Base-by-base conservation (phyloP, 495 filamentous ascomycete genomes). In the Thozetella sp. region DNA sequence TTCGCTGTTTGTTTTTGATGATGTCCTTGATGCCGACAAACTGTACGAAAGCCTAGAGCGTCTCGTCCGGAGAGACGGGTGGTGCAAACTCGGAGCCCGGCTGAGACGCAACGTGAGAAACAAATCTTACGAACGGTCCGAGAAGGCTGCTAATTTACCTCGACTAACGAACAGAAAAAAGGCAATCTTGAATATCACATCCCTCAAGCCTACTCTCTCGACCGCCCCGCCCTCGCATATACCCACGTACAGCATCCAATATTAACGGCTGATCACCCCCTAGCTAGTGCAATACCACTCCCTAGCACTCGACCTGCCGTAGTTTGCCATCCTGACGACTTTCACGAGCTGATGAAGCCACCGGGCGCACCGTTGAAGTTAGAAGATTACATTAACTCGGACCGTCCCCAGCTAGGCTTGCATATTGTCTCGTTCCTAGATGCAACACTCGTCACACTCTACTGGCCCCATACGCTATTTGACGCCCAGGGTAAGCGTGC, bases 371-470 rank as follows among this genome's bases (percentile, higher is more conserved):
- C 74, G 0, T 53, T 27, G 24, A 63, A 51, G 15, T 58, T 82
- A 6, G 63, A 71, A 10, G 76, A 80, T 50, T 74, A 71, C 40
- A 45, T 77, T 20, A 66, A 69, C 48, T 51, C 63, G 2, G 72
- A 80, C 56, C 52, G 61, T 6, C 76, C 79, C 17, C 74, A 74
- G 58, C 64, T 81, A 17, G 70, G 69, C 13, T 57, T 82, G 0
- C 77, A 82, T 58, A 67, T 82, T 23, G 73, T 75, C 15, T 72
- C 72, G 0, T 80, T 82, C 54, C 61, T 61, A 19, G 75, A 82
- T 59, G 68, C 72, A 11, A 82, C 78, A 0, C 58, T 80, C 23
- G 66, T 80, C 37, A 70, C 68, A 11, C 58, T 80, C 15, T 63
- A 64, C 13, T 80, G 74, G 71, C 74, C 74, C n/a, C 79, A 82